A percentile compares a stretch with the other conserved stretches of the same genome.
These are phyloP conservation scores for Clathrospora elynae DNA, from an alignment of 2,329 filamentous ascomycete species.

Conservation along the genomic window DNA sequence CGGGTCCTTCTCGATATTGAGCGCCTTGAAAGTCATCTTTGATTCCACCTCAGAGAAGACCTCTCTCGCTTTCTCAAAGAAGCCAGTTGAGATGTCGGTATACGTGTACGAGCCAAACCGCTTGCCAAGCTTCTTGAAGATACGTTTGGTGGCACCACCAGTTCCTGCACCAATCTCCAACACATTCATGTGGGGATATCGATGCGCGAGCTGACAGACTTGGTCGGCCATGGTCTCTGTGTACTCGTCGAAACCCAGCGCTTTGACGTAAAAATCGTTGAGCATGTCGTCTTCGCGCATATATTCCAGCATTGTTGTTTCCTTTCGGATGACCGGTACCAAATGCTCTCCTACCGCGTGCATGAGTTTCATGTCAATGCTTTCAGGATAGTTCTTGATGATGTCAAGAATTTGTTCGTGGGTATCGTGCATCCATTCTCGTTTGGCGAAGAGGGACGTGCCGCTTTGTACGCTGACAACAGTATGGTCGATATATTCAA, in stretches of 20 bases:
- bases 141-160: constrained; percentile 6
- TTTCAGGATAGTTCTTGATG: not conserved
- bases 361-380: constrained; percentile 11
- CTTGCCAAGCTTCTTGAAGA: constrained; percentile 4
- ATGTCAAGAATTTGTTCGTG: not conserved
- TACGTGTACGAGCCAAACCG: constrained; percentile 20
- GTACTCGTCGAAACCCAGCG: not conserved
- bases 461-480: not conserved
- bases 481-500: not conserved
- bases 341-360: constrained; percentile 9
- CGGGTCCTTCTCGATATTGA: constrained; percentile 44
- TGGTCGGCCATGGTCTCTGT: not conserved
- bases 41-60: not conserved
- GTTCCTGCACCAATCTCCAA: constrained; percentile 23
- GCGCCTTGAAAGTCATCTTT: constrained; percentile 6
- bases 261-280: constrained; percentile 5
- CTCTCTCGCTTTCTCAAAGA: constrained; percentile 12
- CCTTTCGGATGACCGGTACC: not conserved
- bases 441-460: not conserved
- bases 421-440: constrained; percentile 7
- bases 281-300: constrained; percentile 12
- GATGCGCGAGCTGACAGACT: constrained; percentile 20
- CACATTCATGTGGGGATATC: constrained; percentile 16
- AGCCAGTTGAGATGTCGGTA: constrained; percentile 29
- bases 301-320: constrained; percentile 1